Conservation (phyloP, 2,329 filamentous ascomycete species). For the Aspergillus sclerotialis region DNA sequence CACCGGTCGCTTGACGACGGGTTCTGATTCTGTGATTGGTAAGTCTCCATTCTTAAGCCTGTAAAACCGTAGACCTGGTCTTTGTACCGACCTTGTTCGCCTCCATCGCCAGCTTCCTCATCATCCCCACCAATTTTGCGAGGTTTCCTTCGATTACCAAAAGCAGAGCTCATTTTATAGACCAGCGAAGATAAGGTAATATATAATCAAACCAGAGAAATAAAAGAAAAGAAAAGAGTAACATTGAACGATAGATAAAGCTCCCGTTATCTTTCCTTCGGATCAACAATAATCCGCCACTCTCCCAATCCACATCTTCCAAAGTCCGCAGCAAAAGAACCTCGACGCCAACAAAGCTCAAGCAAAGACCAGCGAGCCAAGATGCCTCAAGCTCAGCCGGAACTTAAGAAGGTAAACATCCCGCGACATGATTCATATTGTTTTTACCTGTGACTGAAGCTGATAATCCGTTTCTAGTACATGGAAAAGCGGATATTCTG, state of each 20-base stretch:
- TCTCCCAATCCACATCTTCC: constrained; percentile 19
- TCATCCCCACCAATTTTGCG: constrained; percentile 71
- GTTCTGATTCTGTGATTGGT: constrained; percentile 35
- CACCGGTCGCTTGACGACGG: constrained; percentile 48
- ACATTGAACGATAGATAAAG: background rate
- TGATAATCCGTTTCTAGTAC: constrained; percentile 56
- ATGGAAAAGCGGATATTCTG: constrained; percentile 98
- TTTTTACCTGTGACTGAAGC: constrained; percentile 6
- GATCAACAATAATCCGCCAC: constrained; percentile 4
- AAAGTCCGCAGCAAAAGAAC: constrained; percentile 19
- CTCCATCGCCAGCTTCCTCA: constrained; percentile 38
- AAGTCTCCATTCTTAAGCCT: constrained; percentile 5
- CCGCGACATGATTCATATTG: background rate
- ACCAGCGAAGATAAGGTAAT: background rate
- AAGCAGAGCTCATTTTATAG: constrained; percentile 48
- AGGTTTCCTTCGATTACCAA: constrained; percentile 57
- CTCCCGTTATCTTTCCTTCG: background rate
- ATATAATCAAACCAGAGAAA: background rate
- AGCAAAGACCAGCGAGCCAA: constrained; percentile 34
- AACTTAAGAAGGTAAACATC: constrained; percentile 81
- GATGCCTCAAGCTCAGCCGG: constrained; percentile 98
- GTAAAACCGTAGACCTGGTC: background rate
- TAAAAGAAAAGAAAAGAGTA: too few species aligned
- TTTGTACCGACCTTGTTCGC: constrained; percentile 35
- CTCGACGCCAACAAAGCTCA: constrained; percentile 17